Percentiles rank a stretch among this genome's conserved stretches.
Conservation (phyloP, 805 yeast genomes). For the Limtongia smithiae region DNA sequence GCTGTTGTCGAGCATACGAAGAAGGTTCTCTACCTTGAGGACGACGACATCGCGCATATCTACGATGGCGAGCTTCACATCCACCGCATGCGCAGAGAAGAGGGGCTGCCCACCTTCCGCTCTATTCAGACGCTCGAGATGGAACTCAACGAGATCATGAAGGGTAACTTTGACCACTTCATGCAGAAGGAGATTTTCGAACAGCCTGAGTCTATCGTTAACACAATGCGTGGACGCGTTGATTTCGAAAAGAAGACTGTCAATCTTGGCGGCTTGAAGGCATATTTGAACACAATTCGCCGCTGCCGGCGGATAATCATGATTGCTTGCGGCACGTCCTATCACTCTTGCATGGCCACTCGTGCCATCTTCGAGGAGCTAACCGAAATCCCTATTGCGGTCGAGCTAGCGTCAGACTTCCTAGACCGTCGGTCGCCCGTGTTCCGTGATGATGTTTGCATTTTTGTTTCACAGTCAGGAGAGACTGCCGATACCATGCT, state of each 20-base stretch:
- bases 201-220: conserved; percentile 97
- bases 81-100: conserved; percentile 85
- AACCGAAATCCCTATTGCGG: conserved; percentile 89
- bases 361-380: conserved; percentile 94
- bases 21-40: conserved; percentile 93
- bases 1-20: conserved; percentile 96
- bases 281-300: conserved; percentile 81
- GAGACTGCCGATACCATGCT: conserved; percentile 97
- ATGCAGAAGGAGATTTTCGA: conserved; percentile 99
- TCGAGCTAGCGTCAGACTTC: conserved; percentile 91
- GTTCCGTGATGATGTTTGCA: conserved; percentile 95
- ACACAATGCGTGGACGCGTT: conserved; percentile 98
- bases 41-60: conserved; percentile 97
- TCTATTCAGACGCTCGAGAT: conserved; percentile 94
- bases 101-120: conserved; percentile 80
- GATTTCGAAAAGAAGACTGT: conserved; percentile 79
- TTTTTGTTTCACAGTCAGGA: conserved; percentile 97
- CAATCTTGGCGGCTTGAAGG: conserved; percentile 84
- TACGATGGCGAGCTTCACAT: conserved; percentile 97
- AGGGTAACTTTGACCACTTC: conserved; percentile 92
- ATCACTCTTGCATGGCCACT: conserved; percentile 96
- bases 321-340: conserved; percentile 99
- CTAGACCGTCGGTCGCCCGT: conserved; percentile 95
- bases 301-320: conserved; percentile 92
- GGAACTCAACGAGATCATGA: conserved; percentile 97